Base-by-base conservation (phyloP, 2,329 filamentous ascomycete species). In the Bipolaris cookei region DNA sequence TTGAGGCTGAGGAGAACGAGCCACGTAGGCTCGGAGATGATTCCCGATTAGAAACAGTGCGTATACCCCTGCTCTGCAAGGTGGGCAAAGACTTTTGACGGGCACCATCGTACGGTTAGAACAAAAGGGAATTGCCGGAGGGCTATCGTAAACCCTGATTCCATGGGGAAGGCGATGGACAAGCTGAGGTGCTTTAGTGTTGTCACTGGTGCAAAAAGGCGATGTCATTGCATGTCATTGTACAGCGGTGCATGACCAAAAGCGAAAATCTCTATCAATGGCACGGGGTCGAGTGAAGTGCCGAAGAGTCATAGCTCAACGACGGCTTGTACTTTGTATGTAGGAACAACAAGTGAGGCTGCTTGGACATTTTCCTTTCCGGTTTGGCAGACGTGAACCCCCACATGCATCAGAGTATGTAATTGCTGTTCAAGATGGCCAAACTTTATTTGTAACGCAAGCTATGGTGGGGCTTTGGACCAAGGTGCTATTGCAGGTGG, bases 381-480 rank as follows among this genome's bases (percentile, higher is more conserved):
- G 25, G 21, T 43, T 23, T 47, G 32, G 54, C 51, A 46, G 42
- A 42, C 21, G 28, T 34, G 37, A 21, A 35, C 32, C 38, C 39
- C 25, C 38, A 42, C 38, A 41, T 53, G 35, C 14, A 53, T 37
- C 7, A 35, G 30, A 34, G 16, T 30, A 56, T 37, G 34, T 32
- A 30, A 11, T 10, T 30, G 10, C 34, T 37, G 16, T 41, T 21
- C 18, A 38, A 2, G 30, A 37, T 30, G 23, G 35, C 44, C 30
- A 14, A 53, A 56, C 42, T 35, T 53, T 53, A 53, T 53, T 41
- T 10, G 42, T 34, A 43, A 43, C 18, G 49, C 49, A 39, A 35
- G 28, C 51, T n/a, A 20, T 37, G 18, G 51, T 46, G 37, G 49
- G 38, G 30, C 35, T 8, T 14, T 20, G 30, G 10, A 21, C 23